Evolutionary conservation across 106 monocot species (phyloP).

Genomic region (Narthecium ossifragum): DNA sequence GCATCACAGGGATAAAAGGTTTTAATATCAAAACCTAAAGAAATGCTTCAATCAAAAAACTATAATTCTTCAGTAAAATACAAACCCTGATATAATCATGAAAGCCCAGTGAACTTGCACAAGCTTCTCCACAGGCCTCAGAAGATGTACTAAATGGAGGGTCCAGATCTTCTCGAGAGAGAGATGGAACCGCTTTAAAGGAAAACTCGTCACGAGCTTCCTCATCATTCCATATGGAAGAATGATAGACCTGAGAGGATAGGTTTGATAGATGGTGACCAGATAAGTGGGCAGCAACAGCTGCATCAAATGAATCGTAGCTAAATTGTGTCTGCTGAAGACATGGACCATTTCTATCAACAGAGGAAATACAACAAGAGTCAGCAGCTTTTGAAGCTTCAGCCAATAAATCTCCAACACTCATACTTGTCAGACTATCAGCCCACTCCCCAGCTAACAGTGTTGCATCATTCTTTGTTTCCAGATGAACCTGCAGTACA

Average conservation of each 20-base stretch:
- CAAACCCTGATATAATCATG: slow-evolving; percentile 48
- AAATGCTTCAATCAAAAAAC: background rate
- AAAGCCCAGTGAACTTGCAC: slow-evolving; percentile 23
- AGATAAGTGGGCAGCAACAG: slow-evolving; percentile 67
- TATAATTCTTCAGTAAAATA: background rate
- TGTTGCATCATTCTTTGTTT: slow-evolving; percentile 8
- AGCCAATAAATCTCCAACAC: slow-evolving; percentile 66
- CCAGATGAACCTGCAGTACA: slow-evolving; percentile 22
- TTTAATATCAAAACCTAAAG: background rate
- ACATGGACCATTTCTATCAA: slow-evolving; percentile 11
- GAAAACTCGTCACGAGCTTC: slow-evolving; percentile 96
- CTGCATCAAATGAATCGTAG: slow-evolving; percentile 91
- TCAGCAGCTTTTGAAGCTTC: slow-evolving; percentile 68
- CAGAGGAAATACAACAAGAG: slow-evolving; percentile 13
- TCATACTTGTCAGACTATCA: slow-evolving; percentile 87
- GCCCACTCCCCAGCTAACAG: slow-evolving; percentile 69
- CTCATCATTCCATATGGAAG: slow-evolving; percentile 70
- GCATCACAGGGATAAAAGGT: background rate
- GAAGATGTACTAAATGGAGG: background rate
- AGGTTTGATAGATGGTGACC: slow-evolving; percentile 19
- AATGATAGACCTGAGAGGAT: slow-evolving; percentile 14
- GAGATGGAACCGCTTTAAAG: slow-evolving; percentile 24
- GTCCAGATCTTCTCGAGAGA: slow-evolving; percentile 11
- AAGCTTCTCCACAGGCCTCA: slow-evolving; percentile 1
- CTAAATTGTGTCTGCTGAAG: slow-evolving; percentile 34